Percentiles rank a stretch among this genome's conserved stretches.
Conservation (phyloP, 2,329 filamentous ascomycete species). For the Ophiostoma australiae region DNA sequence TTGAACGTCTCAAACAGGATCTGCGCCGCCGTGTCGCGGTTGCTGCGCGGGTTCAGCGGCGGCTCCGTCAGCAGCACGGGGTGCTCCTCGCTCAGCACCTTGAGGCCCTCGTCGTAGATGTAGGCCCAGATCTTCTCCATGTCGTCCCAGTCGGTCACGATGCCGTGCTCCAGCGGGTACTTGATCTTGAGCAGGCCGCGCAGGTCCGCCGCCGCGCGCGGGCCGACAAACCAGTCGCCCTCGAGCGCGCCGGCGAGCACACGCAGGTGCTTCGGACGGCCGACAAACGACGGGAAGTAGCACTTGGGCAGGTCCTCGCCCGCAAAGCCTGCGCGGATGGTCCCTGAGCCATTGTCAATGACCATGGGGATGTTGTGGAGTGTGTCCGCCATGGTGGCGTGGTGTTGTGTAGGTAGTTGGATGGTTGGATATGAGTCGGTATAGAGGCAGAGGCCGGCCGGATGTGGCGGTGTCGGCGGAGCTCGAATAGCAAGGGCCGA, state of each 20-base stretch:
- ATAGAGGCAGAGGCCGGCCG: neutral
- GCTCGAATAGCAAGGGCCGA: neutral
- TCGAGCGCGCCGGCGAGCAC: constrained; percentile 95
- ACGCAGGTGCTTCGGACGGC: constrained; percentile 87
- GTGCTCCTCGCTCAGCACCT: constrained; percentile 97
- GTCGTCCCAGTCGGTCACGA: constrained; percentile 99
- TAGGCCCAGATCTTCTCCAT: constrained; percentile 99
- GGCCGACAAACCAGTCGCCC: constrained; percentile 94
- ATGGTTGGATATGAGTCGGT: neutral
- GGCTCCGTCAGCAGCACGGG: constrained; percentile 94
- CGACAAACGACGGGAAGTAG: constrained; percentile 96
- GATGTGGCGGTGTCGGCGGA: neutral
- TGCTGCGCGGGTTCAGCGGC: constrained; percentile 88
- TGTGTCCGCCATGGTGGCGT: constrained; percentile 48
- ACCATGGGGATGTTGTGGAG: constrained; percentile 98
- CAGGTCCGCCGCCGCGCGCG: constrained; percentile 79
- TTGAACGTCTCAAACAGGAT: constrained; percentile 99
- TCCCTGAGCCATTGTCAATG: constrained; percentile 97
- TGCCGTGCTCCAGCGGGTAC: constrained; percentile 94
- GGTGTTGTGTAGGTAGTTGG: neutral
- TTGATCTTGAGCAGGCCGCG: constrained; percentile 90
- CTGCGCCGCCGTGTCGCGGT: constrained; percentile 93
- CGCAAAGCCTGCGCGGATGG: constrained; percentile 93
- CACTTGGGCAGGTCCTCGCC: constrained; percentile 94
- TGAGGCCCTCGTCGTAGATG: constrained; percentile 91